phyloP scores from a whole-genome alignment of 179 eudicot genomes.

The Monotropa hypopitys region DNA sequence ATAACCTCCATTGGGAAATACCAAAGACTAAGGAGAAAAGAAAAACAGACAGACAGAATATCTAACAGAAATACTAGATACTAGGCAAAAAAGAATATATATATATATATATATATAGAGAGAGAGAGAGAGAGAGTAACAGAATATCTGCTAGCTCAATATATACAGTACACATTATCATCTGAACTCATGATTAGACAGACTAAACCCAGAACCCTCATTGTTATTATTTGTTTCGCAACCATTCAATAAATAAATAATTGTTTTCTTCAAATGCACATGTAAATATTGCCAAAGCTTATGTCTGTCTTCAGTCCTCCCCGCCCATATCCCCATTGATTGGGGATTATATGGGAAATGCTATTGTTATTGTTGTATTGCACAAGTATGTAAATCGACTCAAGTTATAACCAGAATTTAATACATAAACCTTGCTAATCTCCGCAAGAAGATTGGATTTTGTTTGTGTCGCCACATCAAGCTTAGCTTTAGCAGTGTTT shows the following conservation, averaged over 20 bases:
- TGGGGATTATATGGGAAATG: no score
- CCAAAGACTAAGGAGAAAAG: neutral
- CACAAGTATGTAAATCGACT: neutral
- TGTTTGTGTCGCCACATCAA: slow-evolving; percentile 29
- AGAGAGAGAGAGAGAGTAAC: neutral
- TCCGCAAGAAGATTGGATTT: slow-evolving; percentile 36
- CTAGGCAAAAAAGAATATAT: no score
- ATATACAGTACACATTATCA: neutral
- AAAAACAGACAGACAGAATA: neutral
- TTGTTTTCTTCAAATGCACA: neutral
- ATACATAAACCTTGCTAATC: slow-evolving; percentile 43
- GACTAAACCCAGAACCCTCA: neutral
- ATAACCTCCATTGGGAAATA: neutral
- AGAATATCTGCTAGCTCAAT: neutral
- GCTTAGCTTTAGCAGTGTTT: slow-evolving; percentile 44
- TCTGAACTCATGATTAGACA: neutral
- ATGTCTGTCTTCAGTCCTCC: no score
- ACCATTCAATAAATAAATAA: neutral
- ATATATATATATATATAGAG: no score
- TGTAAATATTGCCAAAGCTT: no score
- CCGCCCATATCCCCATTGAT: no score
- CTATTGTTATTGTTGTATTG: no score
- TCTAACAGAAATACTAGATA: neutral
- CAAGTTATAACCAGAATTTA: neutral
- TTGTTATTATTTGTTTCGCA: slow-evolving; percentile 2